Percentiles rank a stretch among this genome's conserved stretches.
Conservation (phyloP, 441 rosid genomes). For the Syzygium malaccense region DNA sequence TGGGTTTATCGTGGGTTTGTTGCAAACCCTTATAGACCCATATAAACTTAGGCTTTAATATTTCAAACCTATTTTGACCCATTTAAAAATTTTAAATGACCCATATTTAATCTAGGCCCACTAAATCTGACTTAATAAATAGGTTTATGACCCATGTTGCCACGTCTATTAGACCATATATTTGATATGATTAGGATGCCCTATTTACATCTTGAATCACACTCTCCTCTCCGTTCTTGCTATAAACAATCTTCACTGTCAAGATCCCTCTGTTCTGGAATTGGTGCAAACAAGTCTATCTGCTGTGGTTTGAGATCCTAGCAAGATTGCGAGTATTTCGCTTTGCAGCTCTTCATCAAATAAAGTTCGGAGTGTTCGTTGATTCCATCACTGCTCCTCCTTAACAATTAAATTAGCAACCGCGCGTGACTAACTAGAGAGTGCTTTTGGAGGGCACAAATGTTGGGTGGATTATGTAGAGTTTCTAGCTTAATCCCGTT, state of each 20-base stretch:
- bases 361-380: background rate
- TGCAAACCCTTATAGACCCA: too few species aligned
- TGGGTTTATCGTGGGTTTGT: too few species aligned
- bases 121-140: too few species aligned
- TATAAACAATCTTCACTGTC: background rate
- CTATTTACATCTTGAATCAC: background rate
- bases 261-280: background rate
- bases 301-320: too few species aligned
- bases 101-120: too few species aligned
- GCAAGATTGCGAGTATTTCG: background rate
- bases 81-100: too few species aligned
- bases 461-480: background rate
- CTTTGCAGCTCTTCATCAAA: background rate
- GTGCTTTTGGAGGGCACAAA: background rate
- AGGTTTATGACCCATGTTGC: too few species aligned
- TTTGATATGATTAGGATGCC: background rate
- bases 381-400: background rate
- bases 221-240: background rate
- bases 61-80: too few species aligned
- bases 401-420: background rate
- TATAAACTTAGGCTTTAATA: too few species aligned
- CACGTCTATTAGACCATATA: too few species aligned
- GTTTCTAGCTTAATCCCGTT: background rate
- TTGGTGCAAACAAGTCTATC: background rate
- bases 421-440: background rate